A percentile compares a stretch with the other conserved stretches of the same genome.
Conservation (phyloP, 192 early-diverging fungal genomes). For the Podila clonocystis region DNA sequence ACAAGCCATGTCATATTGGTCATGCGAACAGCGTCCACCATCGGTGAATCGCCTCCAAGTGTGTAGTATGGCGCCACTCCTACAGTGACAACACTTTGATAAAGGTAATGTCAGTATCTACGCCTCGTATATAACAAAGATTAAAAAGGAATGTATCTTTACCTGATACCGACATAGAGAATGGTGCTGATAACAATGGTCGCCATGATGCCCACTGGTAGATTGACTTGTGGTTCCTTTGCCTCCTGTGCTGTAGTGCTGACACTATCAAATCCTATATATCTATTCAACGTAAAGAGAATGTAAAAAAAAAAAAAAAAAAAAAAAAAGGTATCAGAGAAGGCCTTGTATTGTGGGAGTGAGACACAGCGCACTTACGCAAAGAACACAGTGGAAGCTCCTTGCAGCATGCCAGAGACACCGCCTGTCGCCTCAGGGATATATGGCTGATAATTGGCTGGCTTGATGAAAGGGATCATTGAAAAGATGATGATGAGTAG, state of each 20-base stretch:
- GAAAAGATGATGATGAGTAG: conserved; percentile 85
- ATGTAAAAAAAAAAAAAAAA: background rate
- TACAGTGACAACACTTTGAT: conserved; percentile 69
- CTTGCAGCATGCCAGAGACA: conserved; percentile 75
- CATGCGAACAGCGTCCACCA: conserved; percentile 57
- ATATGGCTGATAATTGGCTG: conserved; percentile 82
- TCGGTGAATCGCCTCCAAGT: conserved; percentile 62
- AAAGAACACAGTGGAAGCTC: conserved; percentile 82
- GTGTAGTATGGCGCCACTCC: conserved; percentile 72
- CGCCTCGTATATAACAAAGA: background rate
- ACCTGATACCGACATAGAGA: conserved; percentile 77
- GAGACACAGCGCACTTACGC: conserved; percentile 28
- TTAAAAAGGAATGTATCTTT: background rate
- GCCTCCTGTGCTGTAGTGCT: conserved; percentile 89
- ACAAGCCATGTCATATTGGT: conserved; percentile 72
- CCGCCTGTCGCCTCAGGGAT: conserved; percentile 74
- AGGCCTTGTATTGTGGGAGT: background rate
- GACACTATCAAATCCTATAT: conserved; percentile 91
- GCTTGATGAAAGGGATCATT: conserved; percentile 73
- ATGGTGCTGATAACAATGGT: conserved; percentile 80
- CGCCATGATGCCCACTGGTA: conserved; percentile 90
- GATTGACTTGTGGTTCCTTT: conserved; percentile 78
- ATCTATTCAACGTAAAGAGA: conserved; percentile 22
- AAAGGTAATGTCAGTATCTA: background rate
- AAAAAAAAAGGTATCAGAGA: background rate